Conservation (phyloP, 352 stramenopile species). For the Paralagenidium karlingii region DNA sequence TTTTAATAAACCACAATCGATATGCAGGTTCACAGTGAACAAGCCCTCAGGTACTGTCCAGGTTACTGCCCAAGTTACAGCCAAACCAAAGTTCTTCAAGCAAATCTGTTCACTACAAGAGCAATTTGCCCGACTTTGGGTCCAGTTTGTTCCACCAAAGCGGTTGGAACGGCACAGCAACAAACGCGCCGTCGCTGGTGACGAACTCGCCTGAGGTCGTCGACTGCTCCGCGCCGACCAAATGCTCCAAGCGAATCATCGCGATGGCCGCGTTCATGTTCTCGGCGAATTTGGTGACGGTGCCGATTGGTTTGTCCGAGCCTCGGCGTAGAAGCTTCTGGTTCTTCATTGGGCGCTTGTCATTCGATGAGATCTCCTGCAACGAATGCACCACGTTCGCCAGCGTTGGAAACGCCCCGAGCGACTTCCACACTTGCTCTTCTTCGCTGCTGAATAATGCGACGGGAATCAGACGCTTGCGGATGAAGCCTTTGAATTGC, state of each 20-base stretch:
- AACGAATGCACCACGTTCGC: too few species aligned
- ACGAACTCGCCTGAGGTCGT: conserved; percentile 20
- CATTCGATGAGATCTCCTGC: too few species aligned
- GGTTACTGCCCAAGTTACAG: too few species aligned
- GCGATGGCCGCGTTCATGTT: conserved; percentile 29
- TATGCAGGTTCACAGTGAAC: too few species aligned
- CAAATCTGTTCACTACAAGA: conserved; percentile 18
- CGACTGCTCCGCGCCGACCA: conserved; percentile 20
- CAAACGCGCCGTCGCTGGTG: conserved; percentile 49
- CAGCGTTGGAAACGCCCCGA: too few species aligned
- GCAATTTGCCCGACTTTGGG: conserved; percentile 59
- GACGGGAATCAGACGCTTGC: conserved; percentile 66
- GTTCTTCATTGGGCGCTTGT: too few species aligned
- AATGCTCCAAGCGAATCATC: conserved; percentile 69
- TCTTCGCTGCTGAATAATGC: too few species aligned
- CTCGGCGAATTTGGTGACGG: conserved; percentile 27
- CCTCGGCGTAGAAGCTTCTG: too few species aligned
- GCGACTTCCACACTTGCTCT: too few species aligned
- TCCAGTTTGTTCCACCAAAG: conserved; percentile 68
- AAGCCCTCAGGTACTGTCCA: too few species aligned
- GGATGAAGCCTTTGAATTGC: conserved; percentile 86
- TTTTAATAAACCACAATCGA: too few species aligned
- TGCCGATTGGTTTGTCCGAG: conserved; percentile 46
- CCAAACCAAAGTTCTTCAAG: too few species aligned
- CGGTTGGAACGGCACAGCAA: conserved; percentile 57